Conservation (phyloP, 257 asterid genomes). For the Scutellaria barbata region DNA sequence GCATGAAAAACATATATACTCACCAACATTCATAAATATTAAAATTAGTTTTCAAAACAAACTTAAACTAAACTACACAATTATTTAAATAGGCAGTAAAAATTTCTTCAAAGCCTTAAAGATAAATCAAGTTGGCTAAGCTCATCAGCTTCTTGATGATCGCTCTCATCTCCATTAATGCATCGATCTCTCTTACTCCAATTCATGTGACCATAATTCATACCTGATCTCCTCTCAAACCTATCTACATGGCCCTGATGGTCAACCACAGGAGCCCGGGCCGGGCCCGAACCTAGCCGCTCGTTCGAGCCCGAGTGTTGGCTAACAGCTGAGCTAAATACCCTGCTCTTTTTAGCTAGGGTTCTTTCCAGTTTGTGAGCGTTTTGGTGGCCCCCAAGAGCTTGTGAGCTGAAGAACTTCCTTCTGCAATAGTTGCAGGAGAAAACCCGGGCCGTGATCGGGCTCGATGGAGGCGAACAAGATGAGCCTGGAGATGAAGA, state of each 20-base stretch:
- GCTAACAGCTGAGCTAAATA: conserved; percentile 37
- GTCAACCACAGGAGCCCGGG: conserved; percentile 22
- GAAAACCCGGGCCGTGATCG: conserved; percentile 38
- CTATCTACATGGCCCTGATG: conserved; percentile 35
- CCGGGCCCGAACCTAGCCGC: no score
- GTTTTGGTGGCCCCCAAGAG: conserved; percentile 91
- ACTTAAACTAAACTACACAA: not conserved
- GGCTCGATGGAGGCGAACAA: conserved; percentile 11
- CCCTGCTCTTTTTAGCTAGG: conserved; percentile 73
- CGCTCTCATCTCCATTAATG: conserved; percentile 20
- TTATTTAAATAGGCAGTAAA: not conserved
- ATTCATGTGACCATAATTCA: conserved; percentile 34
- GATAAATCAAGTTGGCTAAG: conserved; percentile 42
- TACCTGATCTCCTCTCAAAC: conserved; percentile 44
- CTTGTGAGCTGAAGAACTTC: conserved; percentile 84
- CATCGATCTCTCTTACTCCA: conserved; percentile 26
- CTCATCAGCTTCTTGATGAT: conserved; percentile 20
- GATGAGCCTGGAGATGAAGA: not conserved
- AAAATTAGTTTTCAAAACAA: no score
- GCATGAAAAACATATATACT: no score
- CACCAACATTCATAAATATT: no score
- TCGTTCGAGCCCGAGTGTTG: conserved; percentile 42
- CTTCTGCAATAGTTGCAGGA: conserved; percentile 80
- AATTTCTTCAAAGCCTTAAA: conserved; percentile 36
- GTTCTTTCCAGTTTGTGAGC: conserved; percentile 90